Base-by-base conservation (phyloP, 495 filamentous ascomycete genomes). In the Lindgomyces ingoldianus region DNA sequence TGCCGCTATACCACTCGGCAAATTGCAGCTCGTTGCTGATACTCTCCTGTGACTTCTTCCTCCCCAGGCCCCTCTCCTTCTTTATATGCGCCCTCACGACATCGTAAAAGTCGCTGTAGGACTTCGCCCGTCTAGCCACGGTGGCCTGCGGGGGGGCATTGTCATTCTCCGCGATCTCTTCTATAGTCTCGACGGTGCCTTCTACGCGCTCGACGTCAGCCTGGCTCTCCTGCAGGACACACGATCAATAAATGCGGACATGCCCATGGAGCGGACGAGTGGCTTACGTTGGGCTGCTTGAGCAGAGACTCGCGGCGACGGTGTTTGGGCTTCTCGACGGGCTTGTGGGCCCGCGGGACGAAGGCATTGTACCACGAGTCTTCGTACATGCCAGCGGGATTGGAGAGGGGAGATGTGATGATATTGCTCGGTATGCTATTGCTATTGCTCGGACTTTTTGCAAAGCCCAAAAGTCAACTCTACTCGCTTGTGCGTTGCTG, bases 21-120 rank as follows among this genome's bases (percentile, higher is more conserved):
- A 90, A 89, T 19, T 86, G 81, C 8, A 88, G 75, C 55, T 91
- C 80, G n/a, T 68, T 72, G 42, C 62, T 65, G 19, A 78, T 62
- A 27, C 72, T 54, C 33, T 67, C 62, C 26, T 41, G 75, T 65
- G 29, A 70, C 66, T 65, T 73, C 57, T 76, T 76, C 57, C 71
- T 75, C 71, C 75, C 78, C 68, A 67, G 52, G 63, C 29, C 46
- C 8, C 66, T 71, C 65, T 85, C 77, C 64, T 80, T 83, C 44
- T 75, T 75, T 3, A 84, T 69, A 64, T 85, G 79, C 21, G 81
- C 78, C 19, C 78, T 81, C n/a, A 83, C 85, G 29, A 83, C 82
- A 72, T 85, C 76, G 72, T 87, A 86, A 65, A 91, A 86, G 70
- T 92, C 86, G 62, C 84, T 87, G 68, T 89, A 91, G 8, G 89